Conservation (phyloP, 2,329 filamentous ascomycete species). For the Hypoxylon rubiginosum region DNA sequence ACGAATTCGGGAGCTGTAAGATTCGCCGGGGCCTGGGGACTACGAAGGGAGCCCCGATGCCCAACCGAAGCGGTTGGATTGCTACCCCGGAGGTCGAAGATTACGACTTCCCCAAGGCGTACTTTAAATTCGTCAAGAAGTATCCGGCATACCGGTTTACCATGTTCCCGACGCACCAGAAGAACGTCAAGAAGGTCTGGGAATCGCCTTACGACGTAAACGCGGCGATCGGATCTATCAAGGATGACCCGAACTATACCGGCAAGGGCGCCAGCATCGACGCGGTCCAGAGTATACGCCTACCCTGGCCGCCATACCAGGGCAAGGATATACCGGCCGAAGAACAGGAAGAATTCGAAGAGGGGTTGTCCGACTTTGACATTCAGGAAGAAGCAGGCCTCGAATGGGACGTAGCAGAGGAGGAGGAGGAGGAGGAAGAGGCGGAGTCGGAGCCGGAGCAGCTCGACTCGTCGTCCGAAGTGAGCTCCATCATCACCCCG, state of each 20-base stretch:
- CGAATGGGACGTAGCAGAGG: neutral
- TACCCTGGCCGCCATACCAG: conserved; percentile 41
- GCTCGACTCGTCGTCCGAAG: no score
- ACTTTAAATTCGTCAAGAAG: conserved; percentile 16
- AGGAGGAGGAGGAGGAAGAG: neutral
- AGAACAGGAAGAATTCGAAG: neutral
- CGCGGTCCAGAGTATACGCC: neutral
- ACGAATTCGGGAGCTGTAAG: conserved; percentile 19
- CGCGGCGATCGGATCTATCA: conserved; percentile 1
- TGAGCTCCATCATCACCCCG: no score
- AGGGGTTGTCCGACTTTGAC: no score
- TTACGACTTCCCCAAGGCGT: conserved; percentile 28
- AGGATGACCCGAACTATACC: conserved; percentile 34
- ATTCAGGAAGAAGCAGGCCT: neutral
- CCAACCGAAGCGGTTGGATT: conserved; percentile 43
- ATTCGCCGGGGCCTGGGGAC: conserved; percentile 35
- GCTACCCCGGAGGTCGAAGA: neutral
- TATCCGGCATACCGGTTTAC: conserved; percentile 35
- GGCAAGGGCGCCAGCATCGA: neutral
- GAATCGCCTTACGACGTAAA: conserved; percentile 2
- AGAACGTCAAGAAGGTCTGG: conserved; percentile 21
- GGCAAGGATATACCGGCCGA: conserved; percentile 23
- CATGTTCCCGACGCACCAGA: conserved; percentile 33
- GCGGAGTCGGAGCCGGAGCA: neutral
- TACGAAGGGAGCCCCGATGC: neutral